Evolutionary conservation across 129 eudicot genomes (phyloP), one percentile per base, ranked within the genome.

Genomic region (Artemisia tridentata): DNA sequence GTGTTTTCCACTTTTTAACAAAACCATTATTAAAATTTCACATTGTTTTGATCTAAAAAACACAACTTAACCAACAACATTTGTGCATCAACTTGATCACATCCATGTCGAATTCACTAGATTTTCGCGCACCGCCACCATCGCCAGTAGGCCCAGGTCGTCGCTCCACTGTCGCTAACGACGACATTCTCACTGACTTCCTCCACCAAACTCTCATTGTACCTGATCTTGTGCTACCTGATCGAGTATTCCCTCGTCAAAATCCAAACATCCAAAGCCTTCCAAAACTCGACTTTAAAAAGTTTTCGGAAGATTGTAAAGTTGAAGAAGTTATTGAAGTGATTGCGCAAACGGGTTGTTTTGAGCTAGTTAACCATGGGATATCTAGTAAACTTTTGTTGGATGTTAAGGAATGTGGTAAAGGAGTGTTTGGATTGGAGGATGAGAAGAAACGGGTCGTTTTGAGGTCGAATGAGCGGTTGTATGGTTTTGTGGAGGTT

Each of bases 61-160:
- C 70, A 4, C 2, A 2, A n/a, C n/a, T n/a, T n/a, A n/a, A 41
- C 60, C 6, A 76, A 31, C 75, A 60, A 57, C 57, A 64, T 48
- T 59, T 21, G 1, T 63, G 13, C 63, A 60, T 48, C 60, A 17
- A 29, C 11, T 49, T 27, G 14, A 65, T 65, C 72, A 67, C 13
- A 63, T 68, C 31, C 54, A 82, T 78, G 95, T 81, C 82, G 25
- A 56, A 67, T n/a, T 80, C 86, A 50, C 21, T 72, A 34, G 88
- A 88, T 49, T 91, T 91, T 74, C 88, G 92, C 7, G 97, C 97
- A 0, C 97, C 97, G 11, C 97, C 97, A 11, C 97, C 97, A 0
- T 91, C 97, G 6, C 97, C 97, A 7, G 89, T 91, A 6, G 97
- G 85, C n/a, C 54, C 90, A 0, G 89, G 92, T 18, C 85, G 92